Evolutionary conservation across 768 basidiomycete species (phyloP), one percentile per base, ranked within the genome.

Genomic region (Lactarius hatsudake): DNA sequence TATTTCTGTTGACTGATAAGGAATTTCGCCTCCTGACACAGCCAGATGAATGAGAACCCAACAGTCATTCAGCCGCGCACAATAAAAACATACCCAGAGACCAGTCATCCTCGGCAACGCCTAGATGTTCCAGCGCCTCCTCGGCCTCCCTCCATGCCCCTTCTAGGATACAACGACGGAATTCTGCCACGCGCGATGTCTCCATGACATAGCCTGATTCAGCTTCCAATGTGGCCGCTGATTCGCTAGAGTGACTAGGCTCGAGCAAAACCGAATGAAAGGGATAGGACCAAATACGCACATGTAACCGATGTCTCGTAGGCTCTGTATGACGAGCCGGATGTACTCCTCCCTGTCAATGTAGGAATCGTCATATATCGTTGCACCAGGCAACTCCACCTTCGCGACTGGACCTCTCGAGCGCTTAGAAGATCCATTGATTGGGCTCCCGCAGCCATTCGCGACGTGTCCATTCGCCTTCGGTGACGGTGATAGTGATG

Each of bases 1-100:
- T 97, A 99, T 79, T 97, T 96, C 84, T 99, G 97, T 78, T 91
- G 89, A 67, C 88, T 89, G 70, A 99, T 92, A 68, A 96, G 80
- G 77, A 96, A 97, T 68, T 82, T 87, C 26, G 91, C 89, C 72
- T 91, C 87, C 90, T 96, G 64, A 62, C 51, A 32, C 15, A 59
- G n/a, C 45, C 38, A 62, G 62, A 18, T 38, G 17, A 48, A 58
- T 62, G 36, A 61, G 65, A 58, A 67, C 18, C 18, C 38, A 48
- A 13, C 56, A 8, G 51, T 63, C 45, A 23, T 45, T 61, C 20
- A 42, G 56, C 61, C 12, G 55, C 36, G 36, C 53, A 66, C 26
- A 53, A 48, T 17, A 54, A 51, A 59, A 53, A 77, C 82, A 73
- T 77, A 93, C 92, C 86, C 83, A 86, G 69, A 91, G 79, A 60